These are phyloP conservation scores for Acanthamoeba rhysodes DNA, from an alignment of 208 protist genomes.

Conservation along the genomic window DNA sequence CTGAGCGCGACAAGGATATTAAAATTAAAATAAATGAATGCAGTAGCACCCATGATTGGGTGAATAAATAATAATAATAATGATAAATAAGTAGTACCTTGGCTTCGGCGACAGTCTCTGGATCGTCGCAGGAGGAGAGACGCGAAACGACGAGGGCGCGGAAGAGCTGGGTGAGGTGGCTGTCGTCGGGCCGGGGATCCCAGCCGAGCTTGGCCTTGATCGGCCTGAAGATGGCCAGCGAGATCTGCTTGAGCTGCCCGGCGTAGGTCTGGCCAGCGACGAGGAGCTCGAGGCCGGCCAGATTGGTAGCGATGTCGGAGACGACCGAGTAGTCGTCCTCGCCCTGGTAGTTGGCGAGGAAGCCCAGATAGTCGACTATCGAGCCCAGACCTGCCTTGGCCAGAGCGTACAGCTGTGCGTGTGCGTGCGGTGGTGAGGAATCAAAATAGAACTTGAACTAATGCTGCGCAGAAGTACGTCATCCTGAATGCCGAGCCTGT, in stretches of 20 bases:
- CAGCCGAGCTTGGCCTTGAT: slow-evolving; percentile 55
- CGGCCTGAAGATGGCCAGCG: slow-evolving; percentile 1
- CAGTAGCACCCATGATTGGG: too few relatives aligned
- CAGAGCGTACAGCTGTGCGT: slow-evolving; percentile 5
- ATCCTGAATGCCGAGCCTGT: slow-evolving; percentile 64
- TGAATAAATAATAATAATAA: too few relatives aligned
- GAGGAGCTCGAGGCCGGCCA: background rate
- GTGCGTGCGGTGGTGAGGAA: background rate
- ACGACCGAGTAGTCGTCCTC: slow-evolving; percentile 28
- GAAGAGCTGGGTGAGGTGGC: slow-evolving; percentile 52
- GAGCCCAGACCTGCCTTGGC: background rate
- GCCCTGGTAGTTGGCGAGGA: background rate
- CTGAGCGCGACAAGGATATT: background rate
- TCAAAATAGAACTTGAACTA: background rate
- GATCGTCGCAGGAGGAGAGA: background rate
- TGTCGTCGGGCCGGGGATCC: background rate
- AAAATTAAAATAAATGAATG: too few relatives aligned
- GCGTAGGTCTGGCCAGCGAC: background rate
- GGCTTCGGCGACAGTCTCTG: background rate
- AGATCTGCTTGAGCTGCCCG: background rate
- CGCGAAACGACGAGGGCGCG: slow-evolving; percentile 24
- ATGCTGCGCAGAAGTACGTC: background rate
- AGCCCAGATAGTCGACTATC: background rate
- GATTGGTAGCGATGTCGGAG: slow-evolving; percentile 24
- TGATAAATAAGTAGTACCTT: background rate